These are phyloP conservation scores for Aspergillus sergii DNA, from an alignment of 2,329 filamentous ascomycete species.

Conservation along the genomic window DNA sequence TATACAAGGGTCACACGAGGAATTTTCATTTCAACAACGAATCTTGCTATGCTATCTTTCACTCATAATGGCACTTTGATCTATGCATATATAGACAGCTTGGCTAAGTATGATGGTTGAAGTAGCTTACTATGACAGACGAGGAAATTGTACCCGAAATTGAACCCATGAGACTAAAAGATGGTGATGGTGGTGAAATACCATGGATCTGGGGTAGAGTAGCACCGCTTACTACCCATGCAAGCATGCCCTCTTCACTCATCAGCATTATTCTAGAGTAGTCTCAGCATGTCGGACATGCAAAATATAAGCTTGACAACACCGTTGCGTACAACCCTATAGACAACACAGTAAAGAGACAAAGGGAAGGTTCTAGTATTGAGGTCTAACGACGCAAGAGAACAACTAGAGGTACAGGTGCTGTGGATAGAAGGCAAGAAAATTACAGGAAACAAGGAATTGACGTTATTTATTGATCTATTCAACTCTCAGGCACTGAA, in stretches of 20 bases:
- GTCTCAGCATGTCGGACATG: not conserved
- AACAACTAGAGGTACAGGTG: constrained; percentile 45
- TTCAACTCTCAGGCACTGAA: constrained; percentile 85
- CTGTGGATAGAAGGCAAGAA: constrained; percentile 33
- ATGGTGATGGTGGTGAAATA: too few species aligned
- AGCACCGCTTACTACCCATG: not conserved
- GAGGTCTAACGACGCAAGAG: constrained; percentile 37
- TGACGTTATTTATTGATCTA: constrained; percentile 44
- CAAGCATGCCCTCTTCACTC: not conserved
- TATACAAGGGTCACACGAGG: not conserved
- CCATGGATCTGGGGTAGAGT: not conserved
- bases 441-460: constrained; percentile 33
- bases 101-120: too few species aligned
- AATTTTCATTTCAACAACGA: not conserved
- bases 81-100: too few species aligned
- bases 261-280: not conserved
- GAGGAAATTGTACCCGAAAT: too few species aligned
- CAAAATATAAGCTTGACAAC: not conserved
- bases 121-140: too few species aligned
- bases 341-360: constrained; percentile 3
- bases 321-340: not conserved
- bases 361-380: constrained; percentile 39
- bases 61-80: too few species aligned
- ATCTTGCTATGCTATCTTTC: too few species aligned
- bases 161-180: not conserved